Evolutionary conservation across 371 early-diverging fungal species (phyloP).

Genomic region (Funneliformis caledonium): DNA sequence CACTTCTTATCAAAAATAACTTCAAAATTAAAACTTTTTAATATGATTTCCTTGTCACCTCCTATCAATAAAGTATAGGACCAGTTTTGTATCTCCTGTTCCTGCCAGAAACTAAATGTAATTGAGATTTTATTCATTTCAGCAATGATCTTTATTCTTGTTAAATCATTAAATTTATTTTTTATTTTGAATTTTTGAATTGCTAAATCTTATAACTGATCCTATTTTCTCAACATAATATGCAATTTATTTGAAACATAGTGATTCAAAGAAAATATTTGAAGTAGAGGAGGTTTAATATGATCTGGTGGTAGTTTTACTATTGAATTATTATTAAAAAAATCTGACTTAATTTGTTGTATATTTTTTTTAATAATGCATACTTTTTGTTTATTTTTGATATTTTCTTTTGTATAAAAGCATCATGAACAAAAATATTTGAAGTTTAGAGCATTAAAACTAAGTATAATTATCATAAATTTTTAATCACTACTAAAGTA

Average conservation of each 20-base stretch:
- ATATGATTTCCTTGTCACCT: background rate
- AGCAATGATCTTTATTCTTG: background rate
- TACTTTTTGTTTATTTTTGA: background rate
- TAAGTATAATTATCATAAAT: no score
- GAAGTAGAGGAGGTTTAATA: background rate
- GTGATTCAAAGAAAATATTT: background rate
- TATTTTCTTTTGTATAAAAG: background rate
- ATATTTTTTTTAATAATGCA: background rate
- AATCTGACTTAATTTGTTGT: background rate
- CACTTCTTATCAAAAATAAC: background rate
- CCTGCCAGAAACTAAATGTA: background rate
- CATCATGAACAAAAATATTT: slow-evolving; percentile 4
- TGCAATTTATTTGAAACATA: background rate
- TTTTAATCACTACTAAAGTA: slow-evolving; percentile 3
- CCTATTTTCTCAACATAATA: background rate
- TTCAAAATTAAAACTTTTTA: background rate
- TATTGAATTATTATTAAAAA: background rate
- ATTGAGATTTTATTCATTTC: background rate
- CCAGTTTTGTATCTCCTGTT: background rate
- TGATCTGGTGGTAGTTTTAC: slow-evolving; percentile 5
- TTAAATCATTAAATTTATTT: slow-evolving; percentile 4
- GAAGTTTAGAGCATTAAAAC: background rate
- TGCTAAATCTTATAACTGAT: background rate
- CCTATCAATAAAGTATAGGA: background rate
- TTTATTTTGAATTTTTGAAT: background rate